These are phyloP conservation scores for Fusarium mundagurra DNA, from an alignment of 2,329 filamentous ascomycete genomes.

Conservation along the genomic window DNA sequence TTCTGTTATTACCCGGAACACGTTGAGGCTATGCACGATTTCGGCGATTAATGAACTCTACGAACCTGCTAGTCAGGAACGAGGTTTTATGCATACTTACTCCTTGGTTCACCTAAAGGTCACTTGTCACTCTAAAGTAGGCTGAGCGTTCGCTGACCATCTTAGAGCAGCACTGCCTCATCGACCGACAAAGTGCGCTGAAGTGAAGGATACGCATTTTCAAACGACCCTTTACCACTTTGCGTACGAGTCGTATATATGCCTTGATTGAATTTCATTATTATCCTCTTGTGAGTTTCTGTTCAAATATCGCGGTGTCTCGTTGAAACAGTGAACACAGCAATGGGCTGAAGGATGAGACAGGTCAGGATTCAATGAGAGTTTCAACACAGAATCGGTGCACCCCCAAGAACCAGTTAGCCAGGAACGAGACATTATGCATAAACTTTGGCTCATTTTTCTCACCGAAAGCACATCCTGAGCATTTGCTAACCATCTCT, in stretches of 20 bases:
- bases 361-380: not conserved
- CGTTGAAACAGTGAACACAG: not conserved
- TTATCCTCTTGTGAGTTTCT: not conserved
- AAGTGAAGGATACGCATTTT: accelerated
- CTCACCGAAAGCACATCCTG: too few relatives aligned
- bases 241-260: too few relatives aligned
- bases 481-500: too few relatives aligned
- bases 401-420: too few relatives aligned
- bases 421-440: too few relatives aligned
- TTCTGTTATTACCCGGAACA: accelerated
- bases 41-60: not conserved
- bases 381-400: too few relatives aligned
- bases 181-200: accelerated
- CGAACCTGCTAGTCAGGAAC: not conserved
- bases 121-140: not conserved
- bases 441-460: too few relatives aligned
- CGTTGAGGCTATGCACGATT: not conserved
- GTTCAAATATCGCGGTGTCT: not conserved
- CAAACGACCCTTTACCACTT: too few relatives aligned
- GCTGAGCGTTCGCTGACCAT: not conserved
- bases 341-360: not conserved
- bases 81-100: not conserved
- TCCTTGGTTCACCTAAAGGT: accelerated
- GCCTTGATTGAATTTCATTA: not conserved
- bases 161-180: not conserved